Conservation (phyloP, 2,329 filamentous ascomycete genomes). For the Colletotrichum caudatum region DNA sequence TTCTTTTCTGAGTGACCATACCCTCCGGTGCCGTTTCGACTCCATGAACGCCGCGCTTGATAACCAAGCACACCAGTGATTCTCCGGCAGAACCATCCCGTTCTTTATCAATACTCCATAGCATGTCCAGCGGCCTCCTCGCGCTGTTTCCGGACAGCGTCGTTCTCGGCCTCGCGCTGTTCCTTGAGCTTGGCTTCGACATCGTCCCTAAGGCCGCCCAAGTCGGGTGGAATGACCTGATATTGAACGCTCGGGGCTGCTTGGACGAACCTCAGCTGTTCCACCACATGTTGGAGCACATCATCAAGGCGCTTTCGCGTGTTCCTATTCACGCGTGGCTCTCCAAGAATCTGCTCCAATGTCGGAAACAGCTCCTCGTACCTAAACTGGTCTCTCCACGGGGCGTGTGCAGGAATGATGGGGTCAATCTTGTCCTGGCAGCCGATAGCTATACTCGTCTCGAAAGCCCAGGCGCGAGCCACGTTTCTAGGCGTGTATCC, state of each 20-base stretch:
- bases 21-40: conserved; percentile 16
- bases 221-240: conserved; percentile 81
- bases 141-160: conserved; percentile 62
- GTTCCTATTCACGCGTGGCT: conserved; percentile 82
- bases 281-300: conserved; percentile 81
- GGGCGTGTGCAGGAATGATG: conserved; percentile 81
- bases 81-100: background rate
- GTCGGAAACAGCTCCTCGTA: conserved; percentile 86
- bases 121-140: conserved; percentile 69
- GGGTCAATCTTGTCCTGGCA: conserved; percentile 77
- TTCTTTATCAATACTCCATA: conserved; percentile 62
- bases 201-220: conserved; percentile 75
- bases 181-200: conserved; percentile 77
- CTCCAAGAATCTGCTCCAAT: conserved; percentile 77
- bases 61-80: background rate
- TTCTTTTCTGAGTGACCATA: background rate
- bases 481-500: conserved; percentile 98
- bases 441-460: conserved; percentile 90
- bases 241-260: conserved; percentile 90
- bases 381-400: conserved; percentile 89
- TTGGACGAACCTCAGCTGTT: conserved; percentile 88
- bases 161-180: conserved; percentile 70
- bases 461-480: conserved; percentile 95
- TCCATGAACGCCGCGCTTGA: conserved; percentile 27
- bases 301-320: conserved; percentile 78